A percentile compares a stretch with the other conserved stretches of the same genome.
These are phyloP conservation scores for Pythium volutum DNA, from an alignment of 352 stramenopile genomes.

Conservation along the genomic window DNA sequence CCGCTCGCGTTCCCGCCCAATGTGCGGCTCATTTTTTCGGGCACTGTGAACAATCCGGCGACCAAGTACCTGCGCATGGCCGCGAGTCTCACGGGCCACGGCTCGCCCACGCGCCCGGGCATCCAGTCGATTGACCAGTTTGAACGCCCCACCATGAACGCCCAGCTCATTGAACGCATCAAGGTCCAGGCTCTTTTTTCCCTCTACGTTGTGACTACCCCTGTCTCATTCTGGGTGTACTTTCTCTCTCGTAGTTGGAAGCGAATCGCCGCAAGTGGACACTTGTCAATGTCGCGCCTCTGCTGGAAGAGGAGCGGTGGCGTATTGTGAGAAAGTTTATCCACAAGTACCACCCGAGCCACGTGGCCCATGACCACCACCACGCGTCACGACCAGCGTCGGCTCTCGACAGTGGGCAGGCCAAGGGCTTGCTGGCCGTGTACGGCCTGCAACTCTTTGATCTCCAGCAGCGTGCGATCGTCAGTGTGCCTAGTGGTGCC, in stretches of 20 bases:
- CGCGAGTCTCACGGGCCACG: constrained; percentile 3
- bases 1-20: constrained; percentile 86
- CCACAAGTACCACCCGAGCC: constrained; percentile 30
- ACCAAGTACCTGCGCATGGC: constrained; percentile 39
- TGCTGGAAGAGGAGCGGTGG: constrained; percentile 61
- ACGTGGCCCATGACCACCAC: background rate
- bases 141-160: constrained; percentile 52
- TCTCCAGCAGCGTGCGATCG: constrained; percentile 72
- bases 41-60: constrained; percentile 47
- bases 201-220: no score
- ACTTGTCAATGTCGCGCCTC: constrained; percentile 49
- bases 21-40: constrained; percentile 83
- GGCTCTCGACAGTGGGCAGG: background rate
- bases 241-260: constrained; percentile 41
- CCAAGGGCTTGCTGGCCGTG: constrained; percentile 3
- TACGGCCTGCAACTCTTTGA: constrained; percentile 64
- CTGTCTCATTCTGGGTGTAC: background rate
- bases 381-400: background rate
- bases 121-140: constrained; percentile 47
- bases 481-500: constrained; percentile 44
- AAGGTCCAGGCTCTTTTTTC: constrained; percentile 33
- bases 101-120: constrained; percentile 16
- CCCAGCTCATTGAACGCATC: constrained; percentile 81
- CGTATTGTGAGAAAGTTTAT: constrained; percentile 66
- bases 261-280: constrained; percentile 76